These are phyloP conservation scores for Mycena olivaceomarginata DNA, from an alignment of 768 basidiomycete species.

Conservation along the genomic window DNA sequence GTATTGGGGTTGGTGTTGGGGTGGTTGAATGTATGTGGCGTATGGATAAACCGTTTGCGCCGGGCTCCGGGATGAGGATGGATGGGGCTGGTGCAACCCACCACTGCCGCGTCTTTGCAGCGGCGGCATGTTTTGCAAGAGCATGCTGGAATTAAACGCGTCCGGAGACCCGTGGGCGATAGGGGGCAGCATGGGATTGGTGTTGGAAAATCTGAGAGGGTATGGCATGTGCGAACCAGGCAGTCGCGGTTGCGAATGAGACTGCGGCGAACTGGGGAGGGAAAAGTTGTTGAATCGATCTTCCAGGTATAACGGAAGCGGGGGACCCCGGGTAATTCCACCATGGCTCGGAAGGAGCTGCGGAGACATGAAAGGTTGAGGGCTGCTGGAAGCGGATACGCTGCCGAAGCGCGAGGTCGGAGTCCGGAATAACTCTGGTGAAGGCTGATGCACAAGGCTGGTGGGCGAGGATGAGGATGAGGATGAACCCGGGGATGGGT, in stretches of 20 bases:
- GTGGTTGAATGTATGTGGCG: background rate
- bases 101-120: constrained; percentile 8
- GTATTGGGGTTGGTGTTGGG: background rate
- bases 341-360: constrained; percentile 11
- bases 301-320: constrained; percentile 9
- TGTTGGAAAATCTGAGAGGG: background rate
- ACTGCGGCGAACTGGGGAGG: background rate
- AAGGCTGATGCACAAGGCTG: too few species aligned
- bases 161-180: constrained; percentile 9
- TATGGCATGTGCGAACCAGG: constrained; percentile 8
- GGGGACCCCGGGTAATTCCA: constrained; percentile 1
- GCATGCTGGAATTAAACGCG: constrained; percentile 1
- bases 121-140: constrained; percentile 19
- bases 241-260: background rate
- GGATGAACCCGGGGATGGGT: constrained; percentile 13
- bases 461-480: constrained; percentile 24
- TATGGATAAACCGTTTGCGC: background rate
- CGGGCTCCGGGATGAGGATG: background rate
- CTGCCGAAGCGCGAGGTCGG: constrained; percentile 28
- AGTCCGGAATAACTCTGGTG: too few species aligned
- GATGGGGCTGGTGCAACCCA: constrained; percentile 4
- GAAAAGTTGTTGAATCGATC: constrained; percentile 13
- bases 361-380: constrained; percentile 16
- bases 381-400: constrained; percentile 17
- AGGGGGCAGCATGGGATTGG: background rate